These are phyloP conservation scores for Thelonectria blattea DNA, from an alignment of 2,329 filamentous ascomycete species.

Conservation along the genomic window DNA sequence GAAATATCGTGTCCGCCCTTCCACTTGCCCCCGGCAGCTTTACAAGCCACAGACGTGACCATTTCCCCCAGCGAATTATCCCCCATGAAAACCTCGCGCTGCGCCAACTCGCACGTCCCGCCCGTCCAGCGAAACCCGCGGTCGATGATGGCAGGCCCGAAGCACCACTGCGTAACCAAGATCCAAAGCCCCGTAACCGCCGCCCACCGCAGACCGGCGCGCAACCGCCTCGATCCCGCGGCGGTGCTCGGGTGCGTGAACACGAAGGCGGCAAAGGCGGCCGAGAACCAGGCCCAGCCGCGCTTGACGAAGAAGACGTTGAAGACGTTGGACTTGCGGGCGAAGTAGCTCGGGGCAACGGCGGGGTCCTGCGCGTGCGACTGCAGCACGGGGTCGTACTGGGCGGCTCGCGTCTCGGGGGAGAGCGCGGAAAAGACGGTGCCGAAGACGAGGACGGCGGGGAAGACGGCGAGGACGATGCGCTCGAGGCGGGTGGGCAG, in stretches of 20 bases:
- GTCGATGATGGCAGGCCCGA: constrained; percentile 89
- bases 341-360: constrained; percentile 83
- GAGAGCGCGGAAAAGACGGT: constrained; percentile 81
- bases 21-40: constrained; percentile 82
- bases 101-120: constrained; percentile 74
- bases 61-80: constrained; percentile 55
- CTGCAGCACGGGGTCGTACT: constrained; percentile 68
- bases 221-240: constrained; percentile 48
- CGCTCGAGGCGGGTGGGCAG: constrained; percentile 74
- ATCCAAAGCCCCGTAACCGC: constrained; percentile 82
- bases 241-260: constrained; percentile 66
- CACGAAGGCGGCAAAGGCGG: constrained; percentile 74
- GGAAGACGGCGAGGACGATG: constrained; percentile 73
- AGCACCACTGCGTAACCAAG: constrained; percentile 94
- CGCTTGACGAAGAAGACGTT: constrained; percentile 94
- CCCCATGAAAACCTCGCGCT: constrained; percentile 54
- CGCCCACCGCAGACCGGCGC: constrained; percentile 71
- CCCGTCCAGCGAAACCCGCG: constrained; percentile 88
- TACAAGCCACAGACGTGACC: constrained; percentile 81
- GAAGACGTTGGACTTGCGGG: constrained; percentile 90
- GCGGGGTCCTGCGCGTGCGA: constrained; percentile 63
- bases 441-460: constrained; percentile 78
- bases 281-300: constrained; percentile 90
- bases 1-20: constrained; percentile 95
- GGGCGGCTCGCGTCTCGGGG: constrained; percentile 68